These are phyloP conservation scores for Pichia phayaonensis DNA, from an alignment of 805 yeast species.

Conservation along the genomic window DNA sequence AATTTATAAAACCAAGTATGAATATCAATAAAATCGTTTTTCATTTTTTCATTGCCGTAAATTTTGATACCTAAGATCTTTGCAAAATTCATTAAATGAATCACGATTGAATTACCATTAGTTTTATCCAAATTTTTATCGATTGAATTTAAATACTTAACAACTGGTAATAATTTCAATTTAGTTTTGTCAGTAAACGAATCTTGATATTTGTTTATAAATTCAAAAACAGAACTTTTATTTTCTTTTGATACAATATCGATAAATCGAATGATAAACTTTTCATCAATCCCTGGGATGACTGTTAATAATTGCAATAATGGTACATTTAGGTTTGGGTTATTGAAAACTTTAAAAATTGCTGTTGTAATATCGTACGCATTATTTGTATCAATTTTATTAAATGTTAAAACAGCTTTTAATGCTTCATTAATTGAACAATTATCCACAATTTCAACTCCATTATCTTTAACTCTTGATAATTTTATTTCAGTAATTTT, in stretches of 20 bases:
- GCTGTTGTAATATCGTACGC: neutral
- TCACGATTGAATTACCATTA: constrained; percentile 6
- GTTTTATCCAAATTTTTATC: neutral
- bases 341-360: neutral
- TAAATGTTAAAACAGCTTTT: neutral
- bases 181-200: constrained; percentile 2
- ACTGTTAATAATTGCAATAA: constrained; percentile 2
- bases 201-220: constrained; percentile 5
- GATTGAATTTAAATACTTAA: neutral
- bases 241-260: neutral
- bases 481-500: neutral
- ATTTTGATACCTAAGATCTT: neutral
- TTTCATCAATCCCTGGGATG: constrained; percentile 4
- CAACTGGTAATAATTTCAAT: neutral
- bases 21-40: neutral
- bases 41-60: neutral
- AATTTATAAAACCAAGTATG: constrained; percentile 2
- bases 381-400: neutral
- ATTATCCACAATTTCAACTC: neutral
- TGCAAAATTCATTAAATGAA: constrained; percentile 3
- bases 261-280: neutral
- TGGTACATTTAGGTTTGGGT: neutral
- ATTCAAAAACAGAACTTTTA: neutral
- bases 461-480: neutral
- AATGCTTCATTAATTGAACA: neutral